Evolutionary conservation across 352 stramenopile genomes (phyloP).

Genomic region (Aphanomyces euteiches): DNA sequence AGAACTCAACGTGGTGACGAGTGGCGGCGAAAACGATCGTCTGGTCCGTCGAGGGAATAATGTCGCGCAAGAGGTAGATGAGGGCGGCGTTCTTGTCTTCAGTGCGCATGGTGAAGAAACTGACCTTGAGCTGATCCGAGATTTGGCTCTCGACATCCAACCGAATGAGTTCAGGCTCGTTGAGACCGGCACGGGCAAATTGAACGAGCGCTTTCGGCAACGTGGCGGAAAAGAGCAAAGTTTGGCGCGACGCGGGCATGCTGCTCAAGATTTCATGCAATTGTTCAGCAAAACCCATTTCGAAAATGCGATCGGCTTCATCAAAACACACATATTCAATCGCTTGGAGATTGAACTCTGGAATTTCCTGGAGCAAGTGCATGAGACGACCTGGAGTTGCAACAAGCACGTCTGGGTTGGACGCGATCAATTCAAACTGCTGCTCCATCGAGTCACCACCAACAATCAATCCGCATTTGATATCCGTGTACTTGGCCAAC

Average conservation of each 20-base stretch:
- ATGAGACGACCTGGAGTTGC: constrained; percentile 94
- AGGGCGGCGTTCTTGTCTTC: constrained; percentile 95
- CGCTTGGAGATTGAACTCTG: constrained; percentile 89
- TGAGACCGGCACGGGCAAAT: constrained; percentile 97
- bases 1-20: constrained; percentile 97
- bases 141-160: constrained; percentile 98
- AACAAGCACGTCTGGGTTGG: constrained; percentile 92
- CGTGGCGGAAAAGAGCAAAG: constrained; percentile 95
- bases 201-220: constrained; percentile 96
- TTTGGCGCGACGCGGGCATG: constrained; percentile 85
- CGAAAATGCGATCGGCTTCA: constrained; percentile 98
- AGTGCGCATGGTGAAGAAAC: constrained; percentile 95
- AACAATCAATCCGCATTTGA: constrained; percentile 92
- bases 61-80: constrained; percentile 94
- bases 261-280: constrained; percentile 91
- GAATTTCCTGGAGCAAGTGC: constrained; percentile 91
- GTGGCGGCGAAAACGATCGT: constrained; percentile 99
- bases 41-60: constrained; percentile 89
- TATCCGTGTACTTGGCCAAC: constrained; percentile 88
- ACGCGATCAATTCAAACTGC: constrained; percentile 94
- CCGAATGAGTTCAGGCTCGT: constrained; percentile 95
- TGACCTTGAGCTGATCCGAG: constrained; percentile 95
- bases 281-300: constrained; percentile 99
- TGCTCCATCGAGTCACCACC: constrained; percentile 98
- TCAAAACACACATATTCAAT: constrained; percentile 97